phyloP scores from a whole-genome alignment of 805 yeast genomes.

The Citeromyces nyonsensis region DNA sequence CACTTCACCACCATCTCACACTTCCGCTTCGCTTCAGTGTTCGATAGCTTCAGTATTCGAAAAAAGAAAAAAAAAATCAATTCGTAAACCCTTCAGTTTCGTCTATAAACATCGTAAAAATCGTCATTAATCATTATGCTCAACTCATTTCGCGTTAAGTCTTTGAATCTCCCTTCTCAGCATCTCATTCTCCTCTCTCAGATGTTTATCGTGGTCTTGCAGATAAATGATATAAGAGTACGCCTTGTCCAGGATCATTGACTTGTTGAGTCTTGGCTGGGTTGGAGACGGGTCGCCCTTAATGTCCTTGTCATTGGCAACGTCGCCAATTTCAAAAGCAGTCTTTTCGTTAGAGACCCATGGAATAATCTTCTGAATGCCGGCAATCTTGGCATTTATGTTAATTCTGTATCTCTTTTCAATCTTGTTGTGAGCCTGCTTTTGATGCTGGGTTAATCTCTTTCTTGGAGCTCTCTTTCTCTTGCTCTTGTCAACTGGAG shows the following conservation, averaged over 20 bases:
- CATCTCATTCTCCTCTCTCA: slow-evolving; percentile 7
- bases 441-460: slow-evolving; percentile 22
- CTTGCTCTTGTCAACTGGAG: neutral
- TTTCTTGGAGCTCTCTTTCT: slow-evolving; percentile 1
- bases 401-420: slow-evolving; percentile 60
- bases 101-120: no score
- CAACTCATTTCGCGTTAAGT: no score
- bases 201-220: slow-evolving; percentile 29
- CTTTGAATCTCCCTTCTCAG: no score
- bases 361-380: slow-evolving; percentile 51
- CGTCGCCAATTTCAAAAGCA: slow-evolving; percentile 33
- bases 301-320: neutral
- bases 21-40: no score
- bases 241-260: slow-evolving; percentile 55
- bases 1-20: no score
- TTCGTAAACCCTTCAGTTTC: no score
- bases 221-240: slow-evolving; percentile 40
- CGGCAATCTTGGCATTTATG: slow-evolving; percentile 58
- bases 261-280: slow-evolving; percentile 37
- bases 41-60: no score
- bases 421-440: slow-evolving; percentile 59
- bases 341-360: slow-evolving; percentile 49
- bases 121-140: no score
- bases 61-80: no score
- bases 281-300: neutral